These are phyloP conservation scores for Andalucia godoyi DNA, from an alignment of 78 protist species.

Conservation along the genomic window DNA sequence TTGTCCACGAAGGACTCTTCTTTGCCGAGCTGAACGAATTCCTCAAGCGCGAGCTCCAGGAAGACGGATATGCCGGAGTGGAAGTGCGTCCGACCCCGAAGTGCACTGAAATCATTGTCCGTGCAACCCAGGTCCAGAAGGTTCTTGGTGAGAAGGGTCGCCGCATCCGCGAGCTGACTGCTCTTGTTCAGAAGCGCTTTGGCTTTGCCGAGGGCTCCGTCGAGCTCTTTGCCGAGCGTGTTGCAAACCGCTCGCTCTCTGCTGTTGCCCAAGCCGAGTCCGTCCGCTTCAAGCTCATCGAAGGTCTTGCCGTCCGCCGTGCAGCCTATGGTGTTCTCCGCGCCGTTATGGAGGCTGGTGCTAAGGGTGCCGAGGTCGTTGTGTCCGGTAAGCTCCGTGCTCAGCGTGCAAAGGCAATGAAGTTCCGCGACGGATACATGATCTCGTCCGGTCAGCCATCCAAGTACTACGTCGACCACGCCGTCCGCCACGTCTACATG, in stretches of 20 bases:
- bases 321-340: slow-evolving; percentile 98
- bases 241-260: slow-evolving; percentile 92
- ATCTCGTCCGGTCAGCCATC: slow-evolving; percentile 88
- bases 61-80: slow-evolving; percentile 94
- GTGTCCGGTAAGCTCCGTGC: slow-evolving; percentile 98
- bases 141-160: slow-evolving; percentile 93
- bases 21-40: slow-evolving; percentile 98
- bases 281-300: slow-evolving; percentile 87
- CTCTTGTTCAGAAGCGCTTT: slow-evolving; percentile 96
- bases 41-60: slow-evolving; percentile 89
- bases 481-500: slow-evolving; percentile 83
- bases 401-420: slow-evolving; percentile 98
- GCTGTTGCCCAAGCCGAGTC: slow-evolving; percentile 99
- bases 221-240: slow-evolving; percentile 88
- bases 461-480: slow-evolving; percentile 72
- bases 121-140: slow-evolving; percentile 90
- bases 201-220: slow-evolving; percentile 78
- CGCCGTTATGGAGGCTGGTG: slow-evolving; percentile 94
- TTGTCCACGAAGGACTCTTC: slow-evolving; percentile 97
- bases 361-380: slow-evolving; percentile 95
- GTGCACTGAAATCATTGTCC: slow-evolving; percentile 96
- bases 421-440: slow-evolving; percentile 98
- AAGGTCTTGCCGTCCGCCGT: slow-evolving; percentile 90
- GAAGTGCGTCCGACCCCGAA: slow-evolving; percentile 91
- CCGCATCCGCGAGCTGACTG: slow-evolving; percentile 94